Evolutionary conservation across 148 eudicot species (phyloP).

Genomic region (Camellia sinensis): DNA sequence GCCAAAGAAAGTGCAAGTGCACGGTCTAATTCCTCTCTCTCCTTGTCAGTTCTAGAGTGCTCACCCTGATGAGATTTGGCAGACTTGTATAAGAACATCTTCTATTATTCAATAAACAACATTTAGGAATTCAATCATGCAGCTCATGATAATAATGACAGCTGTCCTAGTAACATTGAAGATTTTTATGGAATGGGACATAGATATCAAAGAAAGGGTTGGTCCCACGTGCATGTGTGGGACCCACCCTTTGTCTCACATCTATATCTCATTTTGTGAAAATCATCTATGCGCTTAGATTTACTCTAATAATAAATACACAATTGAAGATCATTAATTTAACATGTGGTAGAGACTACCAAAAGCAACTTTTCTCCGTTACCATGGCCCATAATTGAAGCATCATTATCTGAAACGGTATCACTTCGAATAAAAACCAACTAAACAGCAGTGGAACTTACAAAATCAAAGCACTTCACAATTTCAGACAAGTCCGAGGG

Average conservation of each 20-base stretch:
- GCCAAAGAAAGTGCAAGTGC: slow-evolving; percentile 69
- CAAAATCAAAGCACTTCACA: neutral
- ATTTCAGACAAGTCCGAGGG: neutral
- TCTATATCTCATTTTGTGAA: too few species aligned
- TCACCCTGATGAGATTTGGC: slow-evolving; percentile 54
- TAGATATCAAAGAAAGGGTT: too few species aligned
- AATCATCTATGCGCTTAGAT: too few species aligned
- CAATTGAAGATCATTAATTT: neutral
- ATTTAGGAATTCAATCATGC: neutral
- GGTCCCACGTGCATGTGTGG: too few species aligned
- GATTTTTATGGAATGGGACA: too few species aligned
- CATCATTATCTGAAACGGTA: neutral
- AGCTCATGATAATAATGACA: neutral
- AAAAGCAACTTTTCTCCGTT: neutral
- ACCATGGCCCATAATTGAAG: neutral
- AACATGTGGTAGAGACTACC: neutral
- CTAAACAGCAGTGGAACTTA: neutral
- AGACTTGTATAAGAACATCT: slow-evolving; percentile 1
- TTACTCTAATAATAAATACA: neutral
- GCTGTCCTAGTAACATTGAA: too few species aligned
- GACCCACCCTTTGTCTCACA: too few species aligned
- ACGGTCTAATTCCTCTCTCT: slow-evolving; percentile 69
- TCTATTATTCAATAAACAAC: neutral
- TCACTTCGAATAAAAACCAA: neutral
- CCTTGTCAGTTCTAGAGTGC: slow-evolving; percentile 52